Conservation (phyloP, 1,284 basidiomycete species). For the Hemileia vastatrix region DNA sequence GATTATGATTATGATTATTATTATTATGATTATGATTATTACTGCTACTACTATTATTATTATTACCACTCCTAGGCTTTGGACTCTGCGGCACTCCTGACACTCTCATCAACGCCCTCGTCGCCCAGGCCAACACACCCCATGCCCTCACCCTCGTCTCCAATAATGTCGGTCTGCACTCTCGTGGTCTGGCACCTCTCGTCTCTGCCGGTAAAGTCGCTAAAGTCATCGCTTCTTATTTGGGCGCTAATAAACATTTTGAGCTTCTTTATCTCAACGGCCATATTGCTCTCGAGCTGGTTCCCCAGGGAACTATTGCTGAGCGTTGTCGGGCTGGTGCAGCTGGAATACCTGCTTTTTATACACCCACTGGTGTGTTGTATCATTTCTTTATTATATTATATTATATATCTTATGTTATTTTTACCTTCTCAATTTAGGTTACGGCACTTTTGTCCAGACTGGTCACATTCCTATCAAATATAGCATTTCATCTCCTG, state of each 20-base stretch:
- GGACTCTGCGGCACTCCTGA: constrained; percentile 51
- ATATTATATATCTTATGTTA: too few relatives aligned
- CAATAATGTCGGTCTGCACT: constrained; percentile 75
- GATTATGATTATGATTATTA: too few relatives aligned
- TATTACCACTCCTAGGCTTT: too few relatives aligned
- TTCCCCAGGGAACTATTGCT: constrained; percentile 79
- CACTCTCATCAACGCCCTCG: constrained; percentile 72
- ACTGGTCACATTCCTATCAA: constrained; percentile 45
- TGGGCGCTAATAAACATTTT: constrained; percentile 54
- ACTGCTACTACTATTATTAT: too few relatives aligned
- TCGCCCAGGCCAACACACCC: too few relatives aligned
- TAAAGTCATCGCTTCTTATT: constrained; percentile 76
- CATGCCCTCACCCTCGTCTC: constrained; percentile 64
- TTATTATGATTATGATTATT: too few relatives aligned
- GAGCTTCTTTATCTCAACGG: constrained; percentile 63
- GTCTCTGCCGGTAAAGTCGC: constrained; percentile 65
- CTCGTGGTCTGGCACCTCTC: constrained; percentile 68
- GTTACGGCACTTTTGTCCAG: constrained; percentile 45
- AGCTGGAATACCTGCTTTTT: constrained; percentile 92
- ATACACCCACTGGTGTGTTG: constrained; percentile 67
- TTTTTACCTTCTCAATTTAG: too few relatives aligned
- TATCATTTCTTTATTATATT: neutral
- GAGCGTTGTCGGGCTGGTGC: constrained; percentile 85
- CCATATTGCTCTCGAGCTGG: constrained; percentile 71
- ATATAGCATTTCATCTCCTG: constrained; percentile 35